A percentile compares a stretch with the other conserved stretches of the same genome.
These are phyloP conservation scores for Melaleuca alternifolia DNA, from an alignment of 345 rosid species.

Conservation along the genomic window DNA sequence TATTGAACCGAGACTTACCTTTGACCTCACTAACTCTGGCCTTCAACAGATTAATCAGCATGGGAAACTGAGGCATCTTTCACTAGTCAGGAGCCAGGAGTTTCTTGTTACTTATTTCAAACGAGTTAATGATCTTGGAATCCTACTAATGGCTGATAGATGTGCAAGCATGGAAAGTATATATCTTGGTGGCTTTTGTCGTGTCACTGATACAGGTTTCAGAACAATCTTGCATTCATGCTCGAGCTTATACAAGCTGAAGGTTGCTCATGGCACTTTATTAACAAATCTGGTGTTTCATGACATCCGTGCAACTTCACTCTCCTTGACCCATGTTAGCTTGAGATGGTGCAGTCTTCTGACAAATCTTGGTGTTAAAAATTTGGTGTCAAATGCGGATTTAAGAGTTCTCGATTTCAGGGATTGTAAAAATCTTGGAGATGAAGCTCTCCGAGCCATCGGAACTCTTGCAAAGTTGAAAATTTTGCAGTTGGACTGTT, in stretches of 20 bases:
- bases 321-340: constrained; percentile 65
- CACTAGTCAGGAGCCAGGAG: constrained; percentile 79
- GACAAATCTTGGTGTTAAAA: constrained; percentile 54
- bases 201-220: constrained; percentile 85
- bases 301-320: constrained; percentile 74
- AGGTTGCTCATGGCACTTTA: constrained; percentile 62
- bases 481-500: constrained; percentile 53
- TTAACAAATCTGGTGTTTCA: constrained; percentile 85
- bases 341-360: constrained; percentile 84
- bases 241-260: constrained; percentile 58
- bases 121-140: constrained; percentile 83
- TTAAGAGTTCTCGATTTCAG: constrained; percentile 67
- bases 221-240: constrained; percentile 83
- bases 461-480: constrained; percentile 44
- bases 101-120: constrained; percentile 53
- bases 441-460: constrained; percentile 58
- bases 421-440: constrained; percentile 71
- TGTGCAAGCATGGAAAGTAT: constrained; percentile 79
- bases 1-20: constrained; percentile 48
- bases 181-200: constrained; percentile 80
- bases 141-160: constrained; percentile 83
- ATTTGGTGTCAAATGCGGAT: constrained; percentile 39
- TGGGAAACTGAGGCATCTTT: constrained; percentile 73
- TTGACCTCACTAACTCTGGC: constrained; percentile 79
- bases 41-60: constrained; percentile 71